Evolutionary conservation across 495 filamentous ascomycete genomes (phyloP).

Genomic region (Penicillium waksmanii): DNA sequence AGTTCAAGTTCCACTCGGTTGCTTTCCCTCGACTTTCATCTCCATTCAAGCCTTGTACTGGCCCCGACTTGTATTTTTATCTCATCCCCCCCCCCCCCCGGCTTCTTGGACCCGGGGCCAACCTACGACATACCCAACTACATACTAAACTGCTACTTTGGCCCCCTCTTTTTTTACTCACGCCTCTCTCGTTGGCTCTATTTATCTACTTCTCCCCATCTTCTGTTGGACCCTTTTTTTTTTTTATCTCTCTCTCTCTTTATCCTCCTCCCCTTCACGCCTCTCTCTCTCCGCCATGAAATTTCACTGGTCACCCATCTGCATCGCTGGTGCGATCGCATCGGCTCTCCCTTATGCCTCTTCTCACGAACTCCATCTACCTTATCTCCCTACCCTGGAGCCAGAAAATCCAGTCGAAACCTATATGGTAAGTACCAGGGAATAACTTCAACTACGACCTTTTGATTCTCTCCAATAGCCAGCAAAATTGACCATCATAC

Average conservation of each 20-base stretch:
- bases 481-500: slow-evolving; percentile 9
- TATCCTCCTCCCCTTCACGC: not conserved
- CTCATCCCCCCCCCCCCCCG: too few relatives aligned
- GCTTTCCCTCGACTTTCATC: not conserved
- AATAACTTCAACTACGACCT: not conserved
- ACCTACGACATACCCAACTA: too few relatives aligned
- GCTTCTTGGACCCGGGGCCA: too few relatives aligned
- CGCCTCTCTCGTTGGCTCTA: not conserved
- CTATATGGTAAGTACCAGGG: slow-evolving; percentile 28
- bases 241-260: not conserved
- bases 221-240: not conserved
- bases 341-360: slow-evolving; percentile 21
- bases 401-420: slow-evolving; percentile 18
- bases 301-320: slow-evolving; percentile 17
- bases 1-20: not conserved
- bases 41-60: not conserved
- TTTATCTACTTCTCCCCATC: not conserved
- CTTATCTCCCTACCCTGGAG: slow-evolving; percentile 26
- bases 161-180: too few relatives aligned
- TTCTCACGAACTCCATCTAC: slow-evolving; percentile 32
- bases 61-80: not conserved
- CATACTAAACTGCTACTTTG: too few relatives aligned
- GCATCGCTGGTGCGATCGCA: slow-evolving; percentile 21
- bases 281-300: slow-evolving; percentile 23
- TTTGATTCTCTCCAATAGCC: not conserved